These are phyloP conservation scores for Senna siamea DNA, from an alignment of 306 rosid genomes.

Conservation along the genomic window DNA sequence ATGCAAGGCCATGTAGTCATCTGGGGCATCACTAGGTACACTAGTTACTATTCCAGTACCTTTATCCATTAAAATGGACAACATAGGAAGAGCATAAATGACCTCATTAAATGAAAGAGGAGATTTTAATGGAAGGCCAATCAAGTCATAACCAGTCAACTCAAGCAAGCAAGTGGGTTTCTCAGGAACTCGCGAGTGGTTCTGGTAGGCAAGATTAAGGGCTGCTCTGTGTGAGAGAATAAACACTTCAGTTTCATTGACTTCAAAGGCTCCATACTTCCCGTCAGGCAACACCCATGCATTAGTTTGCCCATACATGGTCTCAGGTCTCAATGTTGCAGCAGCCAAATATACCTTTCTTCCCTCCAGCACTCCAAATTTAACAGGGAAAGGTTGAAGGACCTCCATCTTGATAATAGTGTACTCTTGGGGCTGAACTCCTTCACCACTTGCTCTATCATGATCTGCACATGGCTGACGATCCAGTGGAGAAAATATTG, in stretches of 20 bases:
- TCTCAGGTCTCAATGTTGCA: constrained; percentile 94
- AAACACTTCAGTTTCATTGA: constrained; percentile 77
- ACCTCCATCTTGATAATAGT: constrained; percentile 91
- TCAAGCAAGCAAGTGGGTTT: constrained; percentile 79
- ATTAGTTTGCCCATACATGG: constrained; percentile 98
- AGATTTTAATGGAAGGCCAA: constrained; percentile 86
- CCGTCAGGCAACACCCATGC: constrained; percentile 98
- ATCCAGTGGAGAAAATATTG: constrained; percentile 85
- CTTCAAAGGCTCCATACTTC: constrained; percentile 86
- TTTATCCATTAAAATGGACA: constrained; percentile 88
- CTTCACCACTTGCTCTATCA: constrained; percentile 94
- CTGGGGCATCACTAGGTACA: constrained; percentile 97
- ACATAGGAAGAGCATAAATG: constrained; percentile 93
- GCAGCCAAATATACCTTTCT: constrained; percentile 81
- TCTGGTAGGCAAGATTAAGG: constrained; percentile 89
- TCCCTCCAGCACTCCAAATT: constrained; percentile 71
- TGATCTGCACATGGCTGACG: constrained; percentile 99
- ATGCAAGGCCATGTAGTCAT: constrained; percentile 91
- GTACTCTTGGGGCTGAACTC: constrained; percentile 96
- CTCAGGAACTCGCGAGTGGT: constrained; percentile 66
- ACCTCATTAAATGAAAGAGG: constrained; percentile 74
- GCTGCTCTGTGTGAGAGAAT: constrained; percentile 77
- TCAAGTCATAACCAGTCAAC: constrained; percentile 80
- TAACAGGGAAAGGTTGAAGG: constrained; percentile 67
- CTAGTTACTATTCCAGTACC: constrained; percentile 97